Conservation (phyloP, 1,284 basidiomycete species). For the Retiboletus flavoniger region DNA sequence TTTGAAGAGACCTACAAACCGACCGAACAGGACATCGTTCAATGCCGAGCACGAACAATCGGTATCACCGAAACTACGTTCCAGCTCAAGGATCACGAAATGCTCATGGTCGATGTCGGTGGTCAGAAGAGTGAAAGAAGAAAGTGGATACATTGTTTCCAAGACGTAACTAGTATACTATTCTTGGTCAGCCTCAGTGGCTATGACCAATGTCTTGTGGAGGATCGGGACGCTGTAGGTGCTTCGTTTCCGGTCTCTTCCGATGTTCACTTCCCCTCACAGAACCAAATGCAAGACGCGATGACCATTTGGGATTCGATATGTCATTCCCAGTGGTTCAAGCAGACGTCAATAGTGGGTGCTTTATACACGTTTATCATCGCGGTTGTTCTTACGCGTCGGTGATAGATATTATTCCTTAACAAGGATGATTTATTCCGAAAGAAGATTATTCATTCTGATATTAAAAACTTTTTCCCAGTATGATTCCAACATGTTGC, state of each 20-base stretch:
- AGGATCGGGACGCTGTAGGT: constrained; percentile 86
- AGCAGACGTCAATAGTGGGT: constrained; percentile 80
- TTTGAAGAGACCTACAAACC: constrained; percentile 74
- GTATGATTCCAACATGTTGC: constrained; percentile 42
- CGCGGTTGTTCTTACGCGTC: constrained; percentile 10
- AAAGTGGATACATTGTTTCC: constrained; percentile 88
- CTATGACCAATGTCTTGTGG: constrained; percentile 91
- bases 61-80: constrained; percentile 95
- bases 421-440: constrained; percentile 91
- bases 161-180: constrained; percentile 84
- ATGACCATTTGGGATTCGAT: constrained; percentile 96
- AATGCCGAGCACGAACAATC: constrained; percentile 83
- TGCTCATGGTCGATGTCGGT: constrained; percentile 89
- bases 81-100: constrained; percentile 66
- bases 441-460: constrained; percentile 76
- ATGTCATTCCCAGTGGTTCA: constrained; percentile 92
- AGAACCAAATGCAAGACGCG: constrained; percentile 97
- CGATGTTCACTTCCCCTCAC: constrained; percentile 4
- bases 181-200: constrained; percentile 86
- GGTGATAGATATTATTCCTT: constrained; percentile 80
- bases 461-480: constrained; percentile 84
- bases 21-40: constrained; percentile 82
- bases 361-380: not conserved
- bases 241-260: not conserved
- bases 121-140: constrained; percentile 87